Evolutionary conservation across 192 early-diverging fungal species (phyloP), one percentile per base, ranked within the genome.

Genomic region (Coemansia asiatica): DNA sequence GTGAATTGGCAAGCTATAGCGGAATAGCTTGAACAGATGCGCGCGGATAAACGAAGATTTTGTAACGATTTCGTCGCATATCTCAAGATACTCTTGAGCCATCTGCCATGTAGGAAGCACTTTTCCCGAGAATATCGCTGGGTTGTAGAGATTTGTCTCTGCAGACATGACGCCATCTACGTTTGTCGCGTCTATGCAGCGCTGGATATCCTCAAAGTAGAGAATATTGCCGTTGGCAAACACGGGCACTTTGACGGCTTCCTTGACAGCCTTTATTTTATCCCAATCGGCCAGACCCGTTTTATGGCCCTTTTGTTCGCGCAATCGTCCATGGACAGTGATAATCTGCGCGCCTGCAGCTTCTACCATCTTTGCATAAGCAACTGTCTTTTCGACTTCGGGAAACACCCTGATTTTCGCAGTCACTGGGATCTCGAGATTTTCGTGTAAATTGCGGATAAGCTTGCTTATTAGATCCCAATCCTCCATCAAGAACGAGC

Each of bases 141-240:
- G 97, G 67, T 98, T 98, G 62, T 94, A 91, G 10, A 94, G 77
- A 61, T 81, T 90, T 6, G 89, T 89, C 67, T 93, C 92, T 10
- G 94, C 96, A 4, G 90, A 86, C 97, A 99, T 99, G 48, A 98
- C 92, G 25, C 94, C 97, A 62, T 93, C 95, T 26, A 85, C 91
- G 12, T 91, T 91, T 9, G 96, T 99, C n/a, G 74, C 69, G 13
- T 89, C 86, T 1, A 98, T 58, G 55, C 95, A 97, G 4, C 85
- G 69, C 59, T 91, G 86, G 31, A 97, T 82, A 57, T 99, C 96
- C 75, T 97, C 92, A 25, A 82, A 79, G 67, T 97, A 98, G 19
- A 96, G 79, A 47, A 99, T 94, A 64, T 99, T 97, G n/a, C 97
- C 97, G 64, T 99, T 99, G 56, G 95, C 95, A 82, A 98, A 85